Conservation (phyloP, 73 alveolate genomes). For the Paramecium bursaria region DNA sequence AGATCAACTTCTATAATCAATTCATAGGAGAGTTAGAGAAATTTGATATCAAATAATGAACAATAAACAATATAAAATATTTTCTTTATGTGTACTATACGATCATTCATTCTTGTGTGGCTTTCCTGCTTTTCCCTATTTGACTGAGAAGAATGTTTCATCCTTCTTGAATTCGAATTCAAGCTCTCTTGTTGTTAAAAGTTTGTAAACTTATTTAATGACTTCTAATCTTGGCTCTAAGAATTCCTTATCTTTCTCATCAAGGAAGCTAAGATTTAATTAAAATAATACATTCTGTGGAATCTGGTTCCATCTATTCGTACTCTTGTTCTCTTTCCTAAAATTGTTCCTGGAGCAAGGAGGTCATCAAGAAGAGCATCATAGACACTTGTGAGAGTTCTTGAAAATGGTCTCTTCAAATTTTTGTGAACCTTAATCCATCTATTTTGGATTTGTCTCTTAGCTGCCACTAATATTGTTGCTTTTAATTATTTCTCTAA, state of each 20-base stretch:
- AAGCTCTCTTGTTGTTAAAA: slow-evolving; percentile 39
- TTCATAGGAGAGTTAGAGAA: slow-evolving; percentile 50
- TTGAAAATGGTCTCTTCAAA: slow-evolving; percentile 66
- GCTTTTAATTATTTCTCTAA: slow-evolving; percentile 67
- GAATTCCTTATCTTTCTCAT: slow-evolving; percentile 25
- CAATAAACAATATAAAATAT: no score
- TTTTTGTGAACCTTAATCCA: slow-evolving; percentile 71
- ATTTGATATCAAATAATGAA: slow-evolving; percentile 47
- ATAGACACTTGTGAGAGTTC: slow-evolving; percentile 64
- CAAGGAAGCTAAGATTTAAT: slow-evolving; percentile 27
- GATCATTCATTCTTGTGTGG: neutral
- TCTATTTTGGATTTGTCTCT: slow-evolving; percentile 64
- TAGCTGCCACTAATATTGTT: slow-evolving; percentile 64
- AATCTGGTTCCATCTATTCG: slow-evolving; percentile 10
- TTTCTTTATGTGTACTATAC: no score
- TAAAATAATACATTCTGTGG: neutral
- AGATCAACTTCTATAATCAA: slow-evolving; percentile 77
- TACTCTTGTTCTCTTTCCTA: slow-evolving; percentile 71
- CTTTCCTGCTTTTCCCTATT: slow-evolving; percentile 24
- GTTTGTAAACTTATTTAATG: slow-evolving; percentile 21
- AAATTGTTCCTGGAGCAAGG: slow-evolving; percentile 59
- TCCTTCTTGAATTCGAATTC: slow-evolving; percentile 55
- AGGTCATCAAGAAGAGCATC: slow-evolving; percentile 70
- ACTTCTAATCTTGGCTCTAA: slow-evolving; percentile 24
- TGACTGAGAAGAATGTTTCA: slow-evolving; percentile 9